Conservation (phyloP, 805 yeast genomes). For the Kazachstania martiniae region DNA sequence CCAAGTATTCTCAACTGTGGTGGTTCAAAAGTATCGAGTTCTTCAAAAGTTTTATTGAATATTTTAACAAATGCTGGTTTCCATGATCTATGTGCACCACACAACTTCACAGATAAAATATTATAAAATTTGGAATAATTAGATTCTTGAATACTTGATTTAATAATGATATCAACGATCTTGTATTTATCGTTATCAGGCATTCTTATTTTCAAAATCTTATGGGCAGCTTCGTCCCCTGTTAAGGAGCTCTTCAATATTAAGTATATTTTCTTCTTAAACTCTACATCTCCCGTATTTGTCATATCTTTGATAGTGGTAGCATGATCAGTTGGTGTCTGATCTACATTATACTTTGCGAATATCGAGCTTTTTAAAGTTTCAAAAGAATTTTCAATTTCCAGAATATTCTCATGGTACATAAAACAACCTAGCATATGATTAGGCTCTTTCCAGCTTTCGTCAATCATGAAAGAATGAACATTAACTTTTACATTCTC, state of each 20-base stretch:
- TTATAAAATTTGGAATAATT: slow-evolving; percentile 83
- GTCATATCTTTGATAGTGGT: slow-evolving; percentile 51
- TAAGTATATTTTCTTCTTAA: slow-evolving; percentile 68
- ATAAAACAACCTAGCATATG: no score
- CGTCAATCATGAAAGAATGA: no score
- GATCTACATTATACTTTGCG: no score
- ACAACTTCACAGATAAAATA: slow-evolving; percentile 55
- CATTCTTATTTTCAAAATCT: slow-evolving; percentile 45
- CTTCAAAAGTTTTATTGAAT: slow-evolving; percentile 46
- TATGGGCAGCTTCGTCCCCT: slow-evolving; percentile 88
- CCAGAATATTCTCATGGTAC: no score
- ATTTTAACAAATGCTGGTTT: slow-evolving; percentile 36
- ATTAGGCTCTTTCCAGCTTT: no score
- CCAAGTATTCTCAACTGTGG: slow-evolving; percentile 70
- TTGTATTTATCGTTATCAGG: slow-evolving; percentile 36
- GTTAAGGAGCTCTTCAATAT: slow-evolving; percentile 85
- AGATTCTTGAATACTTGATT: slow-evolving; percentile 76
- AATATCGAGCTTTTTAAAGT: no score
- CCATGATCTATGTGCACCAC: slow-evolving; percentile 48
- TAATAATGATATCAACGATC: slow-evolving; percentile 62
- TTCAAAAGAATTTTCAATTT: no score
- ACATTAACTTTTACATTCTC: no score
- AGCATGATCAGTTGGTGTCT: background rate
- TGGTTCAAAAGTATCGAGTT: slow-evolving; percentile 58
- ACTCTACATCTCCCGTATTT: slow-evolving; percentile 47